These are phyloP conservation scores for Helichrysum umbraculigerum DNA, from an alignment of 129 eudicot genomes.

Conservation along the genomic window DNA sequence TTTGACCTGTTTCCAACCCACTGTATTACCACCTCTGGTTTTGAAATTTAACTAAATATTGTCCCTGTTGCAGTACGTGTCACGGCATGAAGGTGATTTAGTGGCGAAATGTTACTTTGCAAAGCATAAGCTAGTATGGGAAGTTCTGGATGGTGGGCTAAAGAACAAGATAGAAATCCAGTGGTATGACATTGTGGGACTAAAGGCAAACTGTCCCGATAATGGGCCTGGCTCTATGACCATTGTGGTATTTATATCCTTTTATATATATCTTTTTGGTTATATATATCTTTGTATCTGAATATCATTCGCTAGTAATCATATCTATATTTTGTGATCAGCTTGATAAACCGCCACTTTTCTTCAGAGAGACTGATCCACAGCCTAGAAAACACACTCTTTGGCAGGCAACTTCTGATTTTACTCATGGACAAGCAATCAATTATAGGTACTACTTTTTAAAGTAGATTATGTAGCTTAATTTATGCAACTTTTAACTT, in stretches of 20 bases:
- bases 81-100: constrained; percentile 67
- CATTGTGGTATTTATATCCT: constrained; percentile 52
- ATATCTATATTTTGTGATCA: constrained; percentile 27
- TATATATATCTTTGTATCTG: not conserved
- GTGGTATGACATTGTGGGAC: constrained; percentile 70
- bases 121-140: constrained; percentile 93
- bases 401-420: constrained; percentile 80
- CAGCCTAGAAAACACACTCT: constrained; percentile 87
- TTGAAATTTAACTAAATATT: constrained; percentile 11
- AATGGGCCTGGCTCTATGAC: constrained; percentile 56
- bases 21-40: not conserved
- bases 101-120: constrained; percentile 89
- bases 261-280: not conserved
- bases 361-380: constrained; percentile 76
- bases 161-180: constrained; percentile 83
- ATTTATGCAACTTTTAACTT: not conserved
- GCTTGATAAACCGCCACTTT: constrained; percentile 67
- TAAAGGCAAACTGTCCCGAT: constrained; percentile 64
- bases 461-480: not conserved
- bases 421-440: constrained; percentile 77
- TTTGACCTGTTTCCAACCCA: no score
- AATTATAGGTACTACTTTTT: constrained; percentile 42
- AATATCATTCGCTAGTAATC: not conserved
- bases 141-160: constrained; percentile 75
- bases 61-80: constrained; percentile 59